phyloP scores from a whole-genome alignment of 805 yeast species.

The Aciculoconidium aculeatum region DNA sequence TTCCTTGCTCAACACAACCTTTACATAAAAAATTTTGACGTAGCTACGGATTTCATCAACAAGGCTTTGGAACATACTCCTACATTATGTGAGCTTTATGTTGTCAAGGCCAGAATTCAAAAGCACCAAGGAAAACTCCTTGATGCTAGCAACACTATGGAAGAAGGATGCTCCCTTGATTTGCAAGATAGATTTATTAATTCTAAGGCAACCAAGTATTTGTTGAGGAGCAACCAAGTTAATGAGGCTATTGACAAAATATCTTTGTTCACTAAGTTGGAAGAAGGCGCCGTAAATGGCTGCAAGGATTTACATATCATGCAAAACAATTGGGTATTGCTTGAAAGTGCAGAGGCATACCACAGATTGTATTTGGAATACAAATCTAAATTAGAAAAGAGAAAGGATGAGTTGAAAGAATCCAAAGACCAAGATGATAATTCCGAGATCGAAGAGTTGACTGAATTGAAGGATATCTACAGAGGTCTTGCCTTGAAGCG shows the following conservation, averaged over 20 bases:
- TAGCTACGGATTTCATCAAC: conserved; percentile 55
- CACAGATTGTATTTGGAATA: conserved; percentile 45
- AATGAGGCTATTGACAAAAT: conserved; percentile 71
- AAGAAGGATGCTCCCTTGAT: conserved; percentile 69
- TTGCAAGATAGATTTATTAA: conserved; percentile 89
- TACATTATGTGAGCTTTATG: conserved; percentile 74
- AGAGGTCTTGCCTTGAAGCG: conserved; percentile 79
- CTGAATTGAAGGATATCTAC: conserved; percentile 41
- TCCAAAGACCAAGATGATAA: conserved; percentile 26
- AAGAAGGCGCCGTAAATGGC: conserved; percentile 77
- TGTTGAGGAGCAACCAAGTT: conserved; percentile 65
- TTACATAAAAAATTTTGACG: conserved; percentile 43
- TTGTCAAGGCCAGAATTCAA: conserved; percentile 72
- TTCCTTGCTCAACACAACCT: conserved; percentile 77
- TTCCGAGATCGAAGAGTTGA: conserved; percentile 12
- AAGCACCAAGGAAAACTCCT: conserved; percentile 61
- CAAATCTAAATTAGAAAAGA: conserved; percentile 12
- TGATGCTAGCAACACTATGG: conserved; percentile 62
- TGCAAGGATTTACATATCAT: conserved; percentile 78
- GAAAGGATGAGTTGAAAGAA: conserved; percentile 11
- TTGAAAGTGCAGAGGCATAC: conserved; percentile 82
- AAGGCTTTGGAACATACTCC: conserved; percentile 70
- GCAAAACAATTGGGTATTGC: conserved; percentile 88
- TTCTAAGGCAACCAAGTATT: conserved; percentile 80
- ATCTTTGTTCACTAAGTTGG: conserved; percentile 72